Evolutionary conservation across 202 grass and related monocot species (phyloP).

Genomic region (Carex sylvatica): DNA sequence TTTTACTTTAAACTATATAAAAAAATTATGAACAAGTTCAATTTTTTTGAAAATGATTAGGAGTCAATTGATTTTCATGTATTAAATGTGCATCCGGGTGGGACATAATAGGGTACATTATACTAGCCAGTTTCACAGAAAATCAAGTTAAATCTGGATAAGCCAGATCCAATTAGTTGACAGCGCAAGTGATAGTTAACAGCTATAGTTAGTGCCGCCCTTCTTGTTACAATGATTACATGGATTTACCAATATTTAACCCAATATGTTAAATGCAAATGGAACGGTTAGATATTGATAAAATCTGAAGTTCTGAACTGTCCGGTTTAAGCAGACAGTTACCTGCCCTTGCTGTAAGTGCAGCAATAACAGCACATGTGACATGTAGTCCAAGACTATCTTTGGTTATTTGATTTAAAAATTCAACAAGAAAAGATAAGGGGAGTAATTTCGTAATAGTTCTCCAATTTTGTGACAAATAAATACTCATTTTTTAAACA

Average conservation of each 20-base stretch:
- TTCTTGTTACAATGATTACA: slow-evolving; percentile 1
- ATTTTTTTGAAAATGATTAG: too few species aligned
- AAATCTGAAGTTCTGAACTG: slow-evolving; percentile 2
- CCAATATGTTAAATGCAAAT: neutral
- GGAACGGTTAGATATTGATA: neutral
- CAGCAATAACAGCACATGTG: neutral
- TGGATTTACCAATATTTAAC: slow-evolving; percentile 7
- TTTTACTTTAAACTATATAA: too few species aligned
- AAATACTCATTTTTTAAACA: neutral
- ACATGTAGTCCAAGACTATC: neutral
- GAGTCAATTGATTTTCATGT: too few species aligned
- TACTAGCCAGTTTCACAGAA: neutral
- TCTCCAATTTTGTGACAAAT: neutral
- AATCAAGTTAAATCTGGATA: neutral
- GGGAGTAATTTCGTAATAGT: too few species aligned
- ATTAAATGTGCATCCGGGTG: too few species aligned
- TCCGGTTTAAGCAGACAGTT: neutral
- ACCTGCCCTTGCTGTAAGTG: neutral
- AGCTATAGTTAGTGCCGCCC: neutral
- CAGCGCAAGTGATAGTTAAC: neutral
- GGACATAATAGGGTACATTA: neutral
- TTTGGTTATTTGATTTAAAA: neutral
- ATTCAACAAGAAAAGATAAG: too few species aligned
- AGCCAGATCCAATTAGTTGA: neutral
- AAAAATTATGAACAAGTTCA: too few species aligned